phyloP scores from a whole-genome alignment of 371 early-diverging fungal species.

The Dichotomocladium elegans region DNA sequence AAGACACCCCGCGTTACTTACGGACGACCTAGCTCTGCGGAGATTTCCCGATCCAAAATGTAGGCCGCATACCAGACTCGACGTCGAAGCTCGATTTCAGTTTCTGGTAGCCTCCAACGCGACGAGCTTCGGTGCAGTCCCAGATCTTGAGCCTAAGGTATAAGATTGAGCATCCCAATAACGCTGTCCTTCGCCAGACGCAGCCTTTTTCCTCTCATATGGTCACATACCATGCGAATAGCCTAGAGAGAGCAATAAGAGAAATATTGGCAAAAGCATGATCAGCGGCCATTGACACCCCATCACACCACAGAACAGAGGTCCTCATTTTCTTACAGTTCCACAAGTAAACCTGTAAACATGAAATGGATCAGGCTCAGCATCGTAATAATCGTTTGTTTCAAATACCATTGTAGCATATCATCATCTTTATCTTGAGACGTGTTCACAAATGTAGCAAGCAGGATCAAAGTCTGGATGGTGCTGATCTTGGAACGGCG shows the following conservation, averaged over 20 bases:
- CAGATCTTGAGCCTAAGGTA: constrained; percentile 19
- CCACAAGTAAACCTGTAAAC: constrained; percentile 6
- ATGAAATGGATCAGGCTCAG: not conserved
- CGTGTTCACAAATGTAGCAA: constrained; percentile 27
- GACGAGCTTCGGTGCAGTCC: constrained; percentile 29
- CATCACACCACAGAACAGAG: too few relatives aligned
- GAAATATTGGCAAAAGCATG: not conserved
- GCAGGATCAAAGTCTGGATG: constrained; percentile 29
- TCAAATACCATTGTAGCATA: constrained; percentile 23
- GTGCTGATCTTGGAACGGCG: constrained; percentile 36
- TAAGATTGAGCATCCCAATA: not conserved
- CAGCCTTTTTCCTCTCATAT: not conserved
- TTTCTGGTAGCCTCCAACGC: constrained; percentile 33
- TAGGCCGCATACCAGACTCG: constrained; percentile 39
- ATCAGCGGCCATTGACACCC: not conserved
- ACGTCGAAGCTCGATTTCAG: constrained; percentile 38
- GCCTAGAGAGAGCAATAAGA: constrained; percentile 1
- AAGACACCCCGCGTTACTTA: not conserved
- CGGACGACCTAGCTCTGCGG: constrained; percentile 32
- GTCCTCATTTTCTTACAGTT: constrained; percentile 7
- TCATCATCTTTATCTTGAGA: constrained; percentile 25
- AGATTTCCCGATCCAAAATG: constrained; percentile 37
- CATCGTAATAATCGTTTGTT: not conserved
- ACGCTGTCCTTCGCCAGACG: too few relatives aligned
- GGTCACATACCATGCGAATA: constrained; percentile 22